Conservation (phyloP, 495 filamentous ascomycete species). For the Talaromyces stipitatus region DNA sequence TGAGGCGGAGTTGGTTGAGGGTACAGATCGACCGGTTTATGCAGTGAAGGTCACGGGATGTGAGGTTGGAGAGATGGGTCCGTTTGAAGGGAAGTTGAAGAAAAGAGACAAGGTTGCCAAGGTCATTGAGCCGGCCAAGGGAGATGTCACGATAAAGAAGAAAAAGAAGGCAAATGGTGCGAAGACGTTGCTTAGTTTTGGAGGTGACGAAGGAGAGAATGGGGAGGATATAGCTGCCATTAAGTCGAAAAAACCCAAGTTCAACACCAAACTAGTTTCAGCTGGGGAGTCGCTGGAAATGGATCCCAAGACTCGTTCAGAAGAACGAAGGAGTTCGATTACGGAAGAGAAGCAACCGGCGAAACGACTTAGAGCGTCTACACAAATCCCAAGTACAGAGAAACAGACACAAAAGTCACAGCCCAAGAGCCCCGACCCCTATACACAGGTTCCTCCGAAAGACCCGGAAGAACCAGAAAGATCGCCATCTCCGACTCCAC, state of each 20-base stretch:
- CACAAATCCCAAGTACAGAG: slow-evolving; percentile 11
- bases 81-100: slow-evolving; percentile 83
- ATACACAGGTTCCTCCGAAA: slow-evolving; percentile 35
- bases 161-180: slow-evolving; percentile 68
- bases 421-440: slow-evolving; percentile 27
- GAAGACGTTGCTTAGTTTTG: slow-evolving; percentile 85
- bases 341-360: slow-evolving; percentile 10
- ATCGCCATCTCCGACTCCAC: slow-evolving; percentile 41
- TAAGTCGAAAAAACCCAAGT: slow-evolving; percentile 76
- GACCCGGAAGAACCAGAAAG: slow-evolving; percentile 41
- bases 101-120: slow-evolving; percentile 47
- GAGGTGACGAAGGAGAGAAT: slow-evolving; percentile 71
- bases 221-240: slow-evolving; percentile 48
- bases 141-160: slow-evolving; percentile 51
- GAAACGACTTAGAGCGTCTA: slow-evolving; percentile 26
- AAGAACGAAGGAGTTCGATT: slow-evolving; percentile 1
- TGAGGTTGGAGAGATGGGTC: slow-evolving; percentile 71
- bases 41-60: slow-evolving; percentile 69
- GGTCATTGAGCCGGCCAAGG: slow-evolving; percentile 27
- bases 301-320: slow-evolving; percentile 13
- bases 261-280: slow-evolving; percentile 76
- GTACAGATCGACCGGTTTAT: slow-evolving; percentile 79
- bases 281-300: slow-evolving; percentile 36
- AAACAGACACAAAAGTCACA: slow-evolving; percentile 19
- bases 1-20: slow-evolving; percentile 73